phyloP scores from a whole-genome alignment of 495 filamentous ascomycete species.

The Hypoxylon fragiforme region DNA sequence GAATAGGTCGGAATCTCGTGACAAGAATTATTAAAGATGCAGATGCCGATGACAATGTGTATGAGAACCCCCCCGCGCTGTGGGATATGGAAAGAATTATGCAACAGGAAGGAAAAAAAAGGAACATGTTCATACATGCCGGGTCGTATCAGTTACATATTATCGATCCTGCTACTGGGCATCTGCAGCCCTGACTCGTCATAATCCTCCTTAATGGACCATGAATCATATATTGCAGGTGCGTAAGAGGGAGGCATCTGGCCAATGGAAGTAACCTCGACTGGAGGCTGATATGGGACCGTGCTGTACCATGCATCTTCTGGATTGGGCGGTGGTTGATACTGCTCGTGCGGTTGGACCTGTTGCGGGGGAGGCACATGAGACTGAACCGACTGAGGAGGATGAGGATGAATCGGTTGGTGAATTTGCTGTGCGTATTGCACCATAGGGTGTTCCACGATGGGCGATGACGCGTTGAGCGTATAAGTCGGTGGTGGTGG shows the following conservation, averaged over 20 bases:
- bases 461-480: constrained; percentile 43
- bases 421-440: constrained; percentile 38
- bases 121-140: constrained; percentile 2
- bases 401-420: constrained; percentile 11
- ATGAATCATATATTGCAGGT: constrained; percentile 41
- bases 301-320: constrained; percentile 47
- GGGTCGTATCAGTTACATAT: constrained; percentile 38
- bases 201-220: constrained; percentile 50
- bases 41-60: constrained; percentile 1
- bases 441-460: constrained; percentile 39
- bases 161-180: constrained; percentile 52
- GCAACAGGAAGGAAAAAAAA: constrained; percentile 5
- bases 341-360: constrained; percentile 36
- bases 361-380: constrained; percentile 21
- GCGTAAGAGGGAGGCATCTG: constrained; percentile 41
- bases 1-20: constrained; percentile 26
- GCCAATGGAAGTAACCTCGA: constrained; percentile 47
- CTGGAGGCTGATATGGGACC: constrained; percentile 48
- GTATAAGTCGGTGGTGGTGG: constrained; percentile 47
- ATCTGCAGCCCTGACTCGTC: constrained; percentile 50
- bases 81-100: constrained; percentile 3
- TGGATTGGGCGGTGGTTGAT: constrained; percentile 37
- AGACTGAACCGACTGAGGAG: constrained; percentile 35
- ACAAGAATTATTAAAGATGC: constrained; percentile 16
- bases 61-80: not conserved